phyloP scores from a whole-genome alignment of 176 grass and related monocot genomes.

The Neostapfia colusana region DNA sequence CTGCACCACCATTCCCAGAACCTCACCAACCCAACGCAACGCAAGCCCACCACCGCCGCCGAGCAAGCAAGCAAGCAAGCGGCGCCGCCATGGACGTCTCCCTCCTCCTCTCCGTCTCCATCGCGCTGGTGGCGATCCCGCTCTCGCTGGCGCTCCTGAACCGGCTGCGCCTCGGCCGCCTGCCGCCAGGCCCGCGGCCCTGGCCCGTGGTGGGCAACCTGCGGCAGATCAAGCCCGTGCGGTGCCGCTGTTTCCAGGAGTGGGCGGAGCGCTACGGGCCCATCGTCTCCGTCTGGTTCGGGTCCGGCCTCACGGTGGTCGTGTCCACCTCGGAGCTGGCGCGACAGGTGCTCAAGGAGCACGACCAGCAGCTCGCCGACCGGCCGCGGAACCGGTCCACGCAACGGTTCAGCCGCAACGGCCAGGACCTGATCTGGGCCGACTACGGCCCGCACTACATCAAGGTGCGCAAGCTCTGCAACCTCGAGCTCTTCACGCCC shows the following conservation, averaged over 20 bases:
- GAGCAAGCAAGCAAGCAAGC: neutral
- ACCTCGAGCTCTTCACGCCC: constrained; percentile 90
- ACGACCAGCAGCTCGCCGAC: constrained; percentile 78
- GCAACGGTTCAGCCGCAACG: constrained; percentile 73
- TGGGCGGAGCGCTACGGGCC: constrained; percentile 69
- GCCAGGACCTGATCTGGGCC: constrained; percentile 86
- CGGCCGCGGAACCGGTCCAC: constrained; percentile 62
- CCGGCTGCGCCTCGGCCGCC: constrained; percentile 42
- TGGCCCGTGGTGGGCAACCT: constrained; percentile 80
- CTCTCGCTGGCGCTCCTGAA: constrained; percentile 42
- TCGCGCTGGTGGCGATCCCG: constrained; percentile 46
- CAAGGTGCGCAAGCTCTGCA: constrained; percentile 89
- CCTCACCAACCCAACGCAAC: too few relatives aligned
- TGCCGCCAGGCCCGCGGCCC: constrained; percentile 65
- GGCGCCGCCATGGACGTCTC: constrained; percentile 40
- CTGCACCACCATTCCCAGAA: constrained; percentile 2
- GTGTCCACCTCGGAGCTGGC: constrained; percentile 71
- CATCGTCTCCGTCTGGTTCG: constrained; percentile 77
- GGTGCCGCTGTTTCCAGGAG: constrained; percentile 74
- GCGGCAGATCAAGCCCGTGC: constrained; percentile 68
- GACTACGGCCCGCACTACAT: constrained; percentile 89
- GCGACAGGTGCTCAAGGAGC: constrained; percentile 70
- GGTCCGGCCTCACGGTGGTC: constrained; percentile 69
- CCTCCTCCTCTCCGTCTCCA: constrained; percentile 35
- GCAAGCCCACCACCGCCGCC: neutral